Evolutionary conservation across 352 stramenopile species (phyloP).

Genomic region (Pythium pyrilobum): DNA sequence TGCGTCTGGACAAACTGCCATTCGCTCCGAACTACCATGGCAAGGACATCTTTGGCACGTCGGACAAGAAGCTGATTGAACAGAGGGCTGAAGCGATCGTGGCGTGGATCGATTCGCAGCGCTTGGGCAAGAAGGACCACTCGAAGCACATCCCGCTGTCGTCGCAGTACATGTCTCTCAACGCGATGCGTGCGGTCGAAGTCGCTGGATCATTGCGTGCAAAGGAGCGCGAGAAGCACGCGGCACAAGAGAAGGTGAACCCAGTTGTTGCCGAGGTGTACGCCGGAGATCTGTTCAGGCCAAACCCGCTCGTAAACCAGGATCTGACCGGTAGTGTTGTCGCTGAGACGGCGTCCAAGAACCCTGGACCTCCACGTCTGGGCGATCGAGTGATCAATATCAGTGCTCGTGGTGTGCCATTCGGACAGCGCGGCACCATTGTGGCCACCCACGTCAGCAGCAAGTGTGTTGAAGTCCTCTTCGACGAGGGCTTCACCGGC

Average conservation of each 20-base stretch:
- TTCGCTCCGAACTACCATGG: conserved; percentile 89
- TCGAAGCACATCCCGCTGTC: conserved; percentile 91
- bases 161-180: conserved; percentile 91
- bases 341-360: conserved; percentile 47
- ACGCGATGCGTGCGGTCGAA: conserved; percentile 93
- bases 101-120: conserved; percentile 91
- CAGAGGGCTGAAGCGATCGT: conserved; percentile 76
- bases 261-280: conserved; percentile 38
- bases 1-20: conserved; percentile 76
- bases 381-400: conserved; percentile 98
- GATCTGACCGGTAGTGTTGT: conserved; percentile 71
- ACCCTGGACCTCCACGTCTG: conserved; percentile 80
- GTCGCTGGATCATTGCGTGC: conserved; percentile 56
- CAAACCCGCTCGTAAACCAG: conserved; percentile 72
- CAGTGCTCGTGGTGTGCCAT: conserved; percentile 91
- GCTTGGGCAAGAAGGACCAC: conserved; percentile 80
- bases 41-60: conserved; percentile 83
- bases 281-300: conserved; percentile 61
- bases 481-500: conserved; percentile 96
- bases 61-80: conserved; percentile 46
- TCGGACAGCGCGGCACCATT: conserved; percentile 96
- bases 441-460: conserved; percentile 95
- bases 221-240: conserved; percentile 52
- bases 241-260: conserved; percentile 26
- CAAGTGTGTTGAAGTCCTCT: conserved; percentile 97